Percentiles rank a stretch among this genome's conserved stretches.
These are phyloP conservation scores for Leptographium radiaticola DNA, from an alignment of 2,329 filamentous ascomycete species.

Conservation along the genomic window DNA sequence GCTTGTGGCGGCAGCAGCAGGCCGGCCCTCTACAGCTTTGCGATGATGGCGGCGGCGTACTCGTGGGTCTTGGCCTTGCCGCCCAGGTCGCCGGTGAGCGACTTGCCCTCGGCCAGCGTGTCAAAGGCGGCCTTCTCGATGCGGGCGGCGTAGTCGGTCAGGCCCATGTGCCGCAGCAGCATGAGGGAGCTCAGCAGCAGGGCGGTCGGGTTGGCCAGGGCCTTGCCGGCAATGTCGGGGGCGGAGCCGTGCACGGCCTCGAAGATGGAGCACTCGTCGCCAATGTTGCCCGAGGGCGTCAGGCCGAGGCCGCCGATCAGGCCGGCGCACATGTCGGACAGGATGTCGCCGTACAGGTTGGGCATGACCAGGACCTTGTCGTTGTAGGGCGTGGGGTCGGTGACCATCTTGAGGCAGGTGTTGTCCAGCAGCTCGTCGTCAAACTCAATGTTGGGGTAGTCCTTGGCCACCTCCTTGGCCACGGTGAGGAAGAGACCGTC, in stretches of 20 bases:
- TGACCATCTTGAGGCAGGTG: slow-evolving; percentile 97
- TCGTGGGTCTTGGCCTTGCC: slow-evolving; percentile 93
- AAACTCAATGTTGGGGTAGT: slow-evolving; percentile 92
- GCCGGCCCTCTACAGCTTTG: slow-evolving; percentile 36
- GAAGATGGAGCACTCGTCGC: slow-evolving; percentile 98
- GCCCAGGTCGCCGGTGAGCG: slow-evolving; percentile 87
- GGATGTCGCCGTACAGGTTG: slow-evolving; percentile 98
- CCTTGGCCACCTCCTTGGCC: slow-evolving; percentile 76
- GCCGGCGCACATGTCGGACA: slow-evolving; percentile 98
- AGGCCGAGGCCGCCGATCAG: slow-evolving; percentile 95
- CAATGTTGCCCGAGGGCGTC: slow-evolving; percentile 96
- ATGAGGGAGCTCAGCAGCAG: slow-evolving; percentile 93
- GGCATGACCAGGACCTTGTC: slow-evolving; percentile 98
- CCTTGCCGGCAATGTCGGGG: slow-evolving; percentile 60
- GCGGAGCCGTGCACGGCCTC: slow-evolving; percentile 83
- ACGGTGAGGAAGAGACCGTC: slow-evolving; percentile 95
- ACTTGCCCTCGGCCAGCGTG: slow-evolving; percentile 91
- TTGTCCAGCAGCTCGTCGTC: slow-evolving; percentile 98
- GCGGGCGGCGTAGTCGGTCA: slow-evolving; percentile 67
- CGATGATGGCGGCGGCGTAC: slow-evolving; percentile 86
- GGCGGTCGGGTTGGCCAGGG: slow-evolving; percentile 91
- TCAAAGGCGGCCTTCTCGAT: slow-evolving; percentile 95
- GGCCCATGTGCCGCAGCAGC: slow-evolving; percentile 98
- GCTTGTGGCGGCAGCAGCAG: no score
- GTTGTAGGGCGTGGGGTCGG: slow-evolving; percentile 91